Evolutionary conservation across 495 filamentous ascomycete genomes (phyloP).

Genomic region (Podospora comata): DNA sequence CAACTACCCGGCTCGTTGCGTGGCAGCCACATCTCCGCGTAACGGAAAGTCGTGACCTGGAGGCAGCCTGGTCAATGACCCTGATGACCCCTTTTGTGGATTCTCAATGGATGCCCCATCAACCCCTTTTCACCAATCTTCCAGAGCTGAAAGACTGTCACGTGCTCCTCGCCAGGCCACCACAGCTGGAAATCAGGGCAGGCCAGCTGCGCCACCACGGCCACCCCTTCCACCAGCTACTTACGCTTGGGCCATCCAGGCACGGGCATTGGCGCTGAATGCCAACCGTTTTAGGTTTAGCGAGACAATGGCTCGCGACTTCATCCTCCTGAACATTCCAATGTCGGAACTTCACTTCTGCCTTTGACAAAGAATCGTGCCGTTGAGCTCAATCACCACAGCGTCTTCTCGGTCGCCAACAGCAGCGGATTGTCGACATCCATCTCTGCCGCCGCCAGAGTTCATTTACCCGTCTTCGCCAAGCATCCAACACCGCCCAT

Average conservation of each 20-base stretch:
- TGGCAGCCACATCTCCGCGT: no score
- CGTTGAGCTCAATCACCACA: conserved; percentile 5
- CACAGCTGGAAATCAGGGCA: neutral
- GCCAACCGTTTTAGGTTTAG: conserved; percentile 31
- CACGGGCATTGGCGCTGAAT: conserved; percentile 13
- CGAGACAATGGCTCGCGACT: conserved; percentile 31
- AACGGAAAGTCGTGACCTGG: no score
- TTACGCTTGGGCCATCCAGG: conserved; percentile 23
- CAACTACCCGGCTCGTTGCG: no score
- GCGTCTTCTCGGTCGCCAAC: neutral
- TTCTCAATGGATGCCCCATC: neutral
- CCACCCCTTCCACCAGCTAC: neutral
- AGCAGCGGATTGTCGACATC: neutral
- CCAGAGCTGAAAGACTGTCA: neutral
- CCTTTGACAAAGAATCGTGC: conserved; percentile 17
- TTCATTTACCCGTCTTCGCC: neutral
- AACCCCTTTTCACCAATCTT: neutral
- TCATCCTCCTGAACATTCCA: conserved; percentile 24
- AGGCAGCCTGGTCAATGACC: neutral
- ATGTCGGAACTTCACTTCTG: conserved; percentile 30
- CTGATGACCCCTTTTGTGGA: neutral
- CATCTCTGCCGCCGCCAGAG: neutral
- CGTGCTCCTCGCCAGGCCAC: neutral
- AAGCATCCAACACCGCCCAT: neutral
- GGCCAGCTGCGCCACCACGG: neutral